Conservation (phyloP, 495 filamentous ascomycete genomes). For the Bacidia gigantensis region DNA sequence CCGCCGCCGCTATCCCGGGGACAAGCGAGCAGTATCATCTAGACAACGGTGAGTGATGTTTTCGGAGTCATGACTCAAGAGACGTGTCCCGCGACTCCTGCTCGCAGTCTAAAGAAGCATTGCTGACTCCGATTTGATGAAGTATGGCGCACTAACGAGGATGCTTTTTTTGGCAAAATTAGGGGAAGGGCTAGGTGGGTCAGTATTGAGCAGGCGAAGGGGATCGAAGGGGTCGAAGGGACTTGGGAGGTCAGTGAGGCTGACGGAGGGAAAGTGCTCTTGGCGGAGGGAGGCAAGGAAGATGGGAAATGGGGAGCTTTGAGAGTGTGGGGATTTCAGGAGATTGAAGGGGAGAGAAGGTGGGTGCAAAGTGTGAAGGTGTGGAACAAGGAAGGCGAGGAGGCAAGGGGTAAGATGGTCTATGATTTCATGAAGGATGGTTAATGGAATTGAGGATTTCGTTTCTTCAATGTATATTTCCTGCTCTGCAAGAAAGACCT, state of each 20-base stretch:
- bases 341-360: conserved; percentile 28
- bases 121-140: too few relatives aligned
- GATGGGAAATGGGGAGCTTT: conserved; percentile 7
- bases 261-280: conserved; percentile 6
- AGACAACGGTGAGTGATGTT: too few relatives aligned
- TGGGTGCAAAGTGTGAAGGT: conserved; percentile 42
- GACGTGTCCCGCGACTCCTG: too few relatives aligned
- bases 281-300: conserved; percentile 7
- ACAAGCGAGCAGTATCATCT: conserved; percentile 49
- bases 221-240: neutral
- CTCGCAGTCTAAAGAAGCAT: too few relatives aligned
- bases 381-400: conserved; percentile 37
- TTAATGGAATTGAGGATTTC: too few relatives aligned
- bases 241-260: conserved; percentile 10
- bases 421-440: conserved; percentile 36
- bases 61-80: too few relatives aligned
- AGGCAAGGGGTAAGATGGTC: conserved; percentile 42
- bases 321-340: conserved; percentile 35
- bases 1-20: conserved; percentile 47
- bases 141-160: conserved; percentile 13
- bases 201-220: conserved; percentile 7
- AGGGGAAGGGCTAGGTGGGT: conserved; percentile 13
- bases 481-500: neutral
- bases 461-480: too few relatives aligned
- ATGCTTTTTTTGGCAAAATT: conserved; percentile 14